Evolutionary conservation across 495 filamentous ascomycete species (phyloP).

Genomic region (Opeltia flavorubescens): DNA sequence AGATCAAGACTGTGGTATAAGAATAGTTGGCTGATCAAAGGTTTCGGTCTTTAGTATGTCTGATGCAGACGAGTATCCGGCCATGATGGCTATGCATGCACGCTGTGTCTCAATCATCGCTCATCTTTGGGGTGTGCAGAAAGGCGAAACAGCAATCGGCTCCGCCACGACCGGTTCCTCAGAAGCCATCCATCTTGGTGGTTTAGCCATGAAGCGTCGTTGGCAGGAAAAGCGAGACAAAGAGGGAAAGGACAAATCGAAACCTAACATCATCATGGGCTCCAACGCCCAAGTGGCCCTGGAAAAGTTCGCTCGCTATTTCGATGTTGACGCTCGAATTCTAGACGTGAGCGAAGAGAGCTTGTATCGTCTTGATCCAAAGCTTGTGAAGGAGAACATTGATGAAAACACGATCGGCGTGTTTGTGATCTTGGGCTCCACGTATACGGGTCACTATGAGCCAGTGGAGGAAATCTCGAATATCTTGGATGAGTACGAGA

Average conservation of each 20-base stretch:
- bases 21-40: background rate
- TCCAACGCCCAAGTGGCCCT: slow-evolving; percentile 65
- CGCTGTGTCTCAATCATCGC: slow-evolving; percentile 59
- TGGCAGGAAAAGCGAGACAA: slow-evolving; percentile 54
- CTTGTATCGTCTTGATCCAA: slow-evolving; percentile 46
- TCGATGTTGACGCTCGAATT: slow-evolving; percentile 62
- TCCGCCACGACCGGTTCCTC: slow-evolving; percentile 60
- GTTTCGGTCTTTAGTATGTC: slow-evolving; percentile 16
- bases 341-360: slow-evolving; percentile 52
- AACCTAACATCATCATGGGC: slow-evolving; percentile 67
- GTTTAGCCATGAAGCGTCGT: slow-evolving; percentile 63
- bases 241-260: slow-evolving; percentile 44
- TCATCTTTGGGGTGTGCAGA: slow-evolving; percentile 52
- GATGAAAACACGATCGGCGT: slow-evolving; percentile 72
- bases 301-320: slow-evolving; percentile 59
- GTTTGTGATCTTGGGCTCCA: slow-evolving; percentile 60
- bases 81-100: slow-evolving; percentile 57
- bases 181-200: slow-evolving; percentile 63
- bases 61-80: slow-evolving; percentile 66
- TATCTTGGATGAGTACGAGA: slow-evolving; percentile 51
- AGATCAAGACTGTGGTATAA: slow-evolving; percentile 14
- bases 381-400: slow-evolving; percentile 47
- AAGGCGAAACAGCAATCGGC: slow-evolving; percentile 53
- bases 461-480: slow-evolving; percentile 55
- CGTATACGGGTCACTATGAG: slow-evolving; percentile 67